Conservation (phyloP, 352 stramenopile genomes). For the Thraustochytrium striatum region DNA sequence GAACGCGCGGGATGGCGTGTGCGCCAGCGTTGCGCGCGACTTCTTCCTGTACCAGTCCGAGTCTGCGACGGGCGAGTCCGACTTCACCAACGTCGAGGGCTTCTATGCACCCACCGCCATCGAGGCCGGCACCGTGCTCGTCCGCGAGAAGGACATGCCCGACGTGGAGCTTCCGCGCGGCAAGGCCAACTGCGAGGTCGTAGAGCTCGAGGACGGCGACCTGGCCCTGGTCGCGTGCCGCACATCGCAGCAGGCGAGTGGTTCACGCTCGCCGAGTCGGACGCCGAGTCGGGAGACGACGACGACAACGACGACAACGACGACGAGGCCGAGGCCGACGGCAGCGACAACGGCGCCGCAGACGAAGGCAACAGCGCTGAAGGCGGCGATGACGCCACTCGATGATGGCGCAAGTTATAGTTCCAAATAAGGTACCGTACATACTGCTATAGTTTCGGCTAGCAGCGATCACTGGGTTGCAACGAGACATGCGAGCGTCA, state of each 20-base stretch:
- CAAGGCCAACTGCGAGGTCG: slow-evolving; percentile 63
- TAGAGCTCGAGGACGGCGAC: slow-evolving; percentile 59
- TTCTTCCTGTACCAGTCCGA: slow-evolving; percentile 56
- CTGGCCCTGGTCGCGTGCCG: slow-evolving; percentile 60
- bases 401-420: no score
- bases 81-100: slow-evolving; percentile 66
- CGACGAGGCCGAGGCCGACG: no score
- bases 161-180: slow-evolving; percentile 62
- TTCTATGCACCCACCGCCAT: slow-evolving; percentile 63
- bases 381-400: neutral
- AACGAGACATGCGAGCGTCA: no score
- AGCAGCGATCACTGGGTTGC: no score
- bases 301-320: neutral
- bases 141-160: slow-evolving; percentile 64
- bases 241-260: slow-evolving; percentile 63
- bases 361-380: neutral
- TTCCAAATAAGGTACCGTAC: no score
- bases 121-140: slow-evolving; percentile 62
- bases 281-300: slow-evolving; percentile 40
- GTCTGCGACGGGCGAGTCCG: slow-evolving; percentile 10
- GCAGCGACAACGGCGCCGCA: neutral
- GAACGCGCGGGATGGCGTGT: neutral
- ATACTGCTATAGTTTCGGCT: no score
- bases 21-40: slow-evolving; percentile 57
- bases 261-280: slow-evolving; percentile 62